Base-by-base conservation (phyloP, 2,329 filamentous ascomycete genomes). In the Apiospora koreana region DNA sequence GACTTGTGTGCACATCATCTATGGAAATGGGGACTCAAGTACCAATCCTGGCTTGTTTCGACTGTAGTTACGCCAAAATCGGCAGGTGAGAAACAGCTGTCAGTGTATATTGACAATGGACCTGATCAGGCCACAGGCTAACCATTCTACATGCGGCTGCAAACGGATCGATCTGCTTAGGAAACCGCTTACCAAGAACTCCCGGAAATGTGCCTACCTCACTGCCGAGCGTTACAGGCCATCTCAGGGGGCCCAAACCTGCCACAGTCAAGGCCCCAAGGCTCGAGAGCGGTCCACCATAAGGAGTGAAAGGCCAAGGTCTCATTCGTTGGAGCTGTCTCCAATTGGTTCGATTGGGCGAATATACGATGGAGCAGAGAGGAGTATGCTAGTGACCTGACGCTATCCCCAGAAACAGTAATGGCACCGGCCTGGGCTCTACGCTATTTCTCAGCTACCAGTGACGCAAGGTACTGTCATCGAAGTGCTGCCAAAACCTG, bases 141-240 rank as follows among this genome's bases (percentile, higher is more conserved):
- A 2, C 28, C 28, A 58, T 21, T 35, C 54, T 62, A 31, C 28
- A 62, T 9, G 7, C 31, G 31, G 31, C 50, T 35, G 28, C 16
- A 58, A 58, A 35, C 16, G 50, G 50, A 58, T 21, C 8, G 50
- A 58, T 21, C 8, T 58, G 50, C 50, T 58, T 21, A 58, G 28
- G 5, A 25, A 58, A 16, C 18, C 16, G 50, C 50, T 58, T n/a
- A 58, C 7, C 28, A 35, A 58, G 50, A 25, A 42, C 14, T 65
- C 62, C 62, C 62, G 62, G 35, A 16, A 65, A 3, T 42, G 62
- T 43, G 62, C n/a, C 64, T 45, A 35, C n/a, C n/a, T n/a, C 64
- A 66, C n/a, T 66, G 23, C 64, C 64, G 64, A n/a, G 10, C 64
- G 64, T 45, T 42, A 45, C 42, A 66, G 64, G 42, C 64, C 14